phyloP scores from a whole-genome alignment of 495 filamentous ascomycete species.

The Thozetella sp. region DNA sequence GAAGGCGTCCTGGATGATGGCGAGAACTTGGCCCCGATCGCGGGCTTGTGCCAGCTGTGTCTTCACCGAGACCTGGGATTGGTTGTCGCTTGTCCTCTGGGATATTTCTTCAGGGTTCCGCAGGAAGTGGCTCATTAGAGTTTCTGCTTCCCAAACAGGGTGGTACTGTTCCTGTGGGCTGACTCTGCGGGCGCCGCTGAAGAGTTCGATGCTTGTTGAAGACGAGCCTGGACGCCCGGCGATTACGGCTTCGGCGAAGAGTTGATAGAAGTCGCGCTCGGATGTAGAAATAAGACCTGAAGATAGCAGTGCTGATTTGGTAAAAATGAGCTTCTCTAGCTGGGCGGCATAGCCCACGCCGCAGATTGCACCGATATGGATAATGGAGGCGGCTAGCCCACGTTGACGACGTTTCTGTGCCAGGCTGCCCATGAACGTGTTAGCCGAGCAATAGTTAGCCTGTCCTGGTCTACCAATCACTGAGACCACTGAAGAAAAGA shows the following conservation, averaged over 20 bases:
- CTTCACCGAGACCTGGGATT: constrained; percentile 11
- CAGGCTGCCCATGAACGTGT: constrained; percentile 45
- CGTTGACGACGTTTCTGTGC: constrained; percentile 23
- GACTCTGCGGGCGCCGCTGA: constrained; percentile 4
- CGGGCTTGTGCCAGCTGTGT: constrained; percentile 1
- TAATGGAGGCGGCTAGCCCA: constrained; percentile 37
- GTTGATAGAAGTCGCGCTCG: constrained; percentile 17
- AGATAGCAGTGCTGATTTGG: constrained; percentile 32
- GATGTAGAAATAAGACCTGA: constrained; percentile 32
- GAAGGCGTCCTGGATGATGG: constrained; percentile 1
- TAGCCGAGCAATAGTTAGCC: constrained; percentile 52
- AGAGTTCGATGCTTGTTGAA: neutral
- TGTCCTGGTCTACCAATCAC: neutral
- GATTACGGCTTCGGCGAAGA: constrained; percentile 11
- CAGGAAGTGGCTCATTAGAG: no score
- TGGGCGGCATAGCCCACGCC: constrained; percentile 46
- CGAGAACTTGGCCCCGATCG: neutral
- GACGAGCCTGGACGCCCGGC: constrained; percentile 3
- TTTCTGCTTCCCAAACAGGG: no score
- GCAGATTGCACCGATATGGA: constrained; percentile 46
- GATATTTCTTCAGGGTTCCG: neutral
- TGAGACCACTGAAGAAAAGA: neutral
- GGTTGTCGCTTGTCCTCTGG: constrained; percentile 5
- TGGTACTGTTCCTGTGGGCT: constrained; percentile 9
- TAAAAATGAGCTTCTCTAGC: no score